Percentiles rank a stretch among this genome's conserved stretches.
phyloP scores from a whole-genome alignment of 345 rosid species.

The Pseudoturritis turrita region DNA sequence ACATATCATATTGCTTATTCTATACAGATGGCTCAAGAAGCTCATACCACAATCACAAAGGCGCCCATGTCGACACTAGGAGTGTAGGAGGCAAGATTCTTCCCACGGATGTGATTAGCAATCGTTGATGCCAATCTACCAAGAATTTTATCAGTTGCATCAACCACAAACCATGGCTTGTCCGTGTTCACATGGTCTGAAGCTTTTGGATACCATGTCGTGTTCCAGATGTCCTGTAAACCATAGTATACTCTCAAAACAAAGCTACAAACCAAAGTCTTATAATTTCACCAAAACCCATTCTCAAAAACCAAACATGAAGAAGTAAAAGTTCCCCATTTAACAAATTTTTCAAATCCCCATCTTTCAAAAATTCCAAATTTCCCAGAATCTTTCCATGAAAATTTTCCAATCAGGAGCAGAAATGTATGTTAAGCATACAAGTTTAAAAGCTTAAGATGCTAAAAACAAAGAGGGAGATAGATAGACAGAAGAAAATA shows the following conservation, averaged over 20 bases:
- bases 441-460: neutral
- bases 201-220: slow-evolving; percentile 94
- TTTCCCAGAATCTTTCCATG: neutral
- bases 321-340: too few relatives aligned
- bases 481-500: neutral
- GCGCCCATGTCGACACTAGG: slow-evolving; percentile 99
- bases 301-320: neutral
- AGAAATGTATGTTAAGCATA: neutral
- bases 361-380: too few relatives aligned
- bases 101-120: slow-evolving; percentile 86
- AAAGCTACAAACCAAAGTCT: neutral
- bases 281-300: neutral
- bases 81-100: slow-evolving; percentile 82
- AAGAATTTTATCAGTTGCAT: slow-evolving; percentile 85
- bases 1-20: neutral
- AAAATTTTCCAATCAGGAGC: neutral
- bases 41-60: slow-evolving; percentile 91
- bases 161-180: slow-evolving; percentile 85
- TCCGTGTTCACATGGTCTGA: slow-evolving; percentile 77
- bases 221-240: slow-evolving; percentile 92
- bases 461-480: neutral
- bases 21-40: neutral
- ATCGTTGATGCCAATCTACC: slow-evolving; percentile 92
- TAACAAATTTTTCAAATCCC: too few relatives aligned
- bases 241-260: neutral